A percentile compares a stretch with the other conserved stretches of the same genome.
These are phyloP conservation scores for Triticum turgidum DNA, from an alignment of 176 grass and related monocot species.

Conservation along the genomic window DNA sequence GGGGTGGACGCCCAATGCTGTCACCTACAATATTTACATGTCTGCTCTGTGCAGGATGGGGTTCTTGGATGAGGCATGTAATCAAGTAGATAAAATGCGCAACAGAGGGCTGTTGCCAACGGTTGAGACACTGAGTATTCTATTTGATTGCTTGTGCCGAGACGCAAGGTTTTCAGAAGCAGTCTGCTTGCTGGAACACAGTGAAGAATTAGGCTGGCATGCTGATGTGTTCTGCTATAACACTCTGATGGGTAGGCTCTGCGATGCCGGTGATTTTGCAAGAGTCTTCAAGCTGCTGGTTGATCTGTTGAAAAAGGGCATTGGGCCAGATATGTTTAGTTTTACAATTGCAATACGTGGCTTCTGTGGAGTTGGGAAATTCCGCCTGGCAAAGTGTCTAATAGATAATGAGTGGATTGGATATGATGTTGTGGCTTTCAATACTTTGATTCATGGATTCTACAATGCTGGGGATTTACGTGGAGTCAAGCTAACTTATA, in stretches of 20 bases:
- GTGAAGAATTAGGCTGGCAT: slow-evolving; percentile 49
- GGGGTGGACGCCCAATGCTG: slow-evolving; percentile 60
- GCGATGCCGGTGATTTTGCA: slow-evolving; percentile 42
- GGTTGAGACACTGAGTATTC: slow-evolving; percentile 51
- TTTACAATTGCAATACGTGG: slow-evolving; percentile 68
- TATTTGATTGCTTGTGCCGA: slow-evolving; percentile 69
- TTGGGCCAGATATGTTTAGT: slow-evolving; percentile 67
- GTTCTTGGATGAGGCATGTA: slow-evolving; percentile 49
- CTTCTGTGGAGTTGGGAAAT: slow-evolving; percentile 64
- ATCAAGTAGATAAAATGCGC: slow-evolving; percentile 46
- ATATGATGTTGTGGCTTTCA: slow-evolving; percentile 62
- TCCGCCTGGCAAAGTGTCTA: slow-evolving; percentile 45
- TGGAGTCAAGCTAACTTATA: slow-evolving; percentile 36
- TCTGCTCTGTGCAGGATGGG: slow-evolving; percentile 60
- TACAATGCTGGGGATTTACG: slow-evolving; percentile 33
- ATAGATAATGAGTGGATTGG: slow-evolving; percentile 34
- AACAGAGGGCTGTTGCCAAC: slow-evolving; percentile 41
- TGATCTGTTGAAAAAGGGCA: slow-evolving; percentile 70
- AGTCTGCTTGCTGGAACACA: slow-evolving; percentile 51
- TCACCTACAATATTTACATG: slow-evolving; percentile 82
- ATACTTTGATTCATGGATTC: slow-evolving; percentile 78
- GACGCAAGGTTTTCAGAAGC: slow-evolving; percentile 51
- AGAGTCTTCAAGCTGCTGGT: slow-evolving; percentile 60
- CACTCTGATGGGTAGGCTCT: slow-evolving; percentile 74
- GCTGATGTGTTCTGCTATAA: slow-evolving; percentile 66